Percentiles rank a stretch among this genome's conserved stretches.
phyloP scores from a whole-genome alignment of 2,329 filamentous ascomycete species.

The Mycosphaerella sp. region DNA sequence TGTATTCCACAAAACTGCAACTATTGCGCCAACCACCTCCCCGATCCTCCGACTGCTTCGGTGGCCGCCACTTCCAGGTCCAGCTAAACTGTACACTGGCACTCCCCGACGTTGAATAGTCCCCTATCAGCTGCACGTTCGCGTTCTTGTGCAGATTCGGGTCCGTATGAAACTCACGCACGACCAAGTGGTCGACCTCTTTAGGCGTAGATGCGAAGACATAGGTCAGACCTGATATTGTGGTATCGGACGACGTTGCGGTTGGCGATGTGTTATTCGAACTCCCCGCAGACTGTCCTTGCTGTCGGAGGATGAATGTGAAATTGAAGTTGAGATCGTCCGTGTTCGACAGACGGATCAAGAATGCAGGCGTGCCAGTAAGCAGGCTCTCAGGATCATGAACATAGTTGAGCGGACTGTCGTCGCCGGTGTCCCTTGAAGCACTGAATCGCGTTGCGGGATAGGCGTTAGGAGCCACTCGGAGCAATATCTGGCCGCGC shows the following conservation, averaged over 20 bases:
- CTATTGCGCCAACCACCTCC: slow-evolving; percentile 92
- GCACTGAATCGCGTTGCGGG: slow-evolving; percentile 73
- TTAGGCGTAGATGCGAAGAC: slow-evolving; percentile 78
- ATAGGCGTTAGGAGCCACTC: slow-evolving; percentile 77
- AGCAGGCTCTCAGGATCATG: slow-evolving; percentile 70
- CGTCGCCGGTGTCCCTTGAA: slow-evolving; percentile 66
- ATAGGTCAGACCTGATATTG: slow-evolving; percentile 83
- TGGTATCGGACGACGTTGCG: slow-evolving; percentile 54
- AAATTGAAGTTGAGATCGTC: slow-evolving; percentile 93
- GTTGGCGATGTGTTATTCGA: slow-evolving; percentile 8
- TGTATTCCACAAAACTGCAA: slow-evolving; percentile 97
- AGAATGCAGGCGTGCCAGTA: slow-evolving; percentile 58
- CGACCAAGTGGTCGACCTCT: slow-evolving; percentile 90
- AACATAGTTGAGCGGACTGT: slow-evolving; percentile 76
- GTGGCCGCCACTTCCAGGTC: slow-evolving; percentile 96
- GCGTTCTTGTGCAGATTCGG: slow-evolving; percentile 96
- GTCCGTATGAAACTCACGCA: slow-evolving; percentile 91
- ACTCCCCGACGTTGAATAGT: slow-evolving; percentile 77
- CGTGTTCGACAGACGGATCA: slow-evolving; percentile 81
- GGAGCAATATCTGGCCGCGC: slow-evolving; percentile 68
- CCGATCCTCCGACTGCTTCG: slow-evolving; percentile 71
- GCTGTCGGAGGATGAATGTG: slow-evolving; percentile 68
- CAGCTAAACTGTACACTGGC: slow-evolving; percentile 84
- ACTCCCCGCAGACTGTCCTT: slow-evolving; percentile 36
- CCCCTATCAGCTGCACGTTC: slow-evolving; percentile 91